A percentile compares a stretch with the other conserved stretches of the same genome.
These are phyloP conservation scores for Kwoniella heveanensis DNA, from an alignment of 768 basidiomycete genomes.

Conservation along the genomic window DNA sequence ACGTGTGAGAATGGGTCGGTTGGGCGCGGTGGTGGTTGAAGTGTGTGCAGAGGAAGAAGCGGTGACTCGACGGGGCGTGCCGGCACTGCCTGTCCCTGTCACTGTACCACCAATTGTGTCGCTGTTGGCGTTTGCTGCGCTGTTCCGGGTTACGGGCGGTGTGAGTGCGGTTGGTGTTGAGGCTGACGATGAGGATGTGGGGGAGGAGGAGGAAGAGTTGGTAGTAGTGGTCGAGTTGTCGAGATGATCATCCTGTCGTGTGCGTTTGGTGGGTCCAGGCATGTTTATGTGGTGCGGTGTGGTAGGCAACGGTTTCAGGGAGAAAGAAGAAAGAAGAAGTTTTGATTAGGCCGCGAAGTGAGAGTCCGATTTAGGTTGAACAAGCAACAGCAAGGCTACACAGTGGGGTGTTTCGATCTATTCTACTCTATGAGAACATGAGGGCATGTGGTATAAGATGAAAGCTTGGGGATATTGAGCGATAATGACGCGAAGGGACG, in stretches of 20 bases:
- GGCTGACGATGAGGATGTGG: conserved; percentile 1
- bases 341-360: conserved; percentile 8
- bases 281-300: conserved; percentile 16
- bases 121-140: conserved; percentile 5
- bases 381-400: neutral
- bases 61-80: conserved; percentile 7
- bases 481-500: conserved; percentile 4
- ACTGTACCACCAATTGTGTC: conserved; percentile 4
- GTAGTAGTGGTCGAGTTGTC: conserved; percentile 1
- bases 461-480: conserved; percentile 1
- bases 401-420: neutral
- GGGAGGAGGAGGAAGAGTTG: conserved; percentile 9
- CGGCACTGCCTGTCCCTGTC: conserved; percentile 12
- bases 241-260: conserved; percentile 19
- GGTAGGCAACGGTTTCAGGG: neutral
- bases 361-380: neutral
- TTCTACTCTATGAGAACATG: neutral
- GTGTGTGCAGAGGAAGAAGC: conserved; percentile 9
- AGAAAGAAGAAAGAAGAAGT: conserved; percentile 1
- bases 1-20: conserved; percentile 28
- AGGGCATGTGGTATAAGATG: no score
- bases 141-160: conserved; percentile 5
- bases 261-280: conserved; percentile 28
- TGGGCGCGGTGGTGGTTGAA: conserved; percentile 6
- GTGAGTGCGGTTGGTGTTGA: conserved; percentile 8